Conservation (phyloP, 768 basidiomycete genomes). For the Dacryopinax primogenitus region DNA sequence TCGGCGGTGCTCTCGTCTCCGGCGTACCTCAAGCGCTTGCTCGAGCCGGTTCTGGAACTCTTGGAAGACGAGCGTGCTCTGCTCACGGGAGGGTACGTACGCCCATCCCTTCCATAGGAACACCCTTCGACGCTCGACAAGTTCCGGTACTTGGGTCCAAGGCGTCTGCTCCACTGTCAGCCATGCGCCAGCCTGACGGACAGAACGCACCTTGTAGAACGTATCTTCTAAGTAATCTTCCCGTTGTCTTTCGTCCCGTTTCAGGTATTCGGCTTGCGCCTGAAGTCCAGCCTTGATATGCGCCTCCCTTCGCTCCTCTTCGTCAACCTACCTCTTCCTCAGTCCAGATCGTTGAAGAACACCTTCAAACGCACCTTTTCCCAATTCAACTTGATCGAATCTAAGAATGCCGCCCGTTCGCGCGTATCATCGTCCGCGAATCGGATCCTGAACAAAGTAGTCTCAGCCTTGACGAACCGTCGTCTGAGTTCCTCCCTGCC, state of each 20-base stretch:
- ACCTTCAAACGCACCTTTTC: conserved; percentile 18
- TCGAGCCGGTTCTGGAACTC: conserved; percentile 67
- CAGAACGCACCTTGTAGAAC: conserved; percentile 60
- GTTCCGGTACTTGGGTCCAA: conserved; percentile 90
- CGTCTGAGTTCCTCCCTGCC: conserved; percentile 75
- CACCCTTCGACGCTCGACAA: conserved; percentile 70
- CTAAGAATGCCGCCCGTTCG: conserved; percentile 56
- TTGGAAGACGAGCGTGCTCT: conserved; percentile 74
- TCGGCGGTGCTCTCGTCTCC: not conserved
- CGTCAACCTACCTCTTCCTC: conserved; percentile 37
- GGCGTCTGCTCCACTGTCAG: conserved; percentile 46
- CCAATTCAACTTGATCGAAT: conserved; percentile 32
- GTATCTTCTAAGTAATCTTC: conserved; percentile 39
- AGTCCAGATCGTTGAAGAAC: not conserved
- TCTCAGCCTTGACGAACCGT: conserved; percentile 82
- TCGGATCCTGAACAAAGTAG: conserved; percentile 66
- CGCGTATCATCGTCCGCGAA: conserved; percentile 49
- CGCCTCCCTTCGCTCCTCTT: conserved; percentile 38
- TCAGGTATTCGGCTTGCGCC: conserved; percentile 16
- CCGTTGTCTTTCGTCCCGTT: no score
- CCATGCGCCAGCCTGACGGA: not conserved
- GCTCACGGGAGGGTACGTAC: conserved; percentile 67
- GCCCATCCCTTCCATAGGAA: conserved; percentile 70
- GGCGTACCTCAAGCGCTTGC: conserved; percentile 59
- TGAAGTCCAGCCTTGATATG: conserved; percentile 25